Evolutionary conservation across 441 rosid genomes (phyloP).

Genomic region (Jatropha multifida): DNA sequence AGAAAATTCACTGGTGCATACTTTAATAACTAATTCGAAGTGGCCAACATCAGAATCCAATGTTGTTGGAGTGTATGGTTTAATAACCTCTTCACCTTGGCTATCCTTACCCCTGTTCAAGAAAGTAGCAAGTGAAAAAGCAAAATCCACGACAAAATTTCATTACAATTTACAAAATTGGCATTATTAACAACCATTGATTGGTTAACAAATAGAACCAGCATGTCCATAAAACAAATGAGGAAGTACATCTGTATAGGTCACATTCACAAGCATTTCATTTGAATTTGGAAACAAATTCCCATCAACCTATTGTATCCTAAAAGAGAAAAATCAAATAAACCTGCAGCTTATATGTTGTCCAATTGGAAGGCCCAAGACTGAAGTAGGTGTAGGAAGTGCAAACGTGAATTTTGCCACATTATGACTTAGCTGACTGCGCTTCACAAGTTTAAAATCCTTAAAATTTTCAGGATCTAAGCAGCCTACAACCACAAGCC

Average conservation of each 20-base stretch:
- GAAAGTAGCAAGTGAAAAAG: not conserved
- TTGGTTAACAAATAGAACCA: not conserved
- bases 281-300: not conserved
- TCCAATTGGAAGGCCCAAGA: slow-evolving; percentile 94
- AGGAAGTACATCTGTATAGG: not conserved
- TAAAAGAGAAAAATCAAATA: not conserved
- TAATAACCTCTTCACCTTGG: slow-evolving; percentile 80
- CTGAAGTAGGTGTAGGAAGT: slow-evolving; percentile 74
- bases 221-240: not conserved
- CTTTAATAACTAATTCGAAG: slow-evolving; percentile 91
- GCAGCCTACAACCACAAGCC: slow-evolving; percentile 41
- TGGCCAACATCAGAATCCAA: slow-evolving; percentile 89
- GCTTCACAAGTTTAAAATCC: slow-evolving; percentile 84
- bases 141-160: not conserved
- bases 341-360: slow-evolving; percentile 97
- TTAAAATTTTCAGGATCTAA: slow-evolving; percentile 86
- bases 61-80: slow-evolving; percentile 93
- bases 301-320: not conserved
- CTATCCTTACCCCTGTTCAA: slow-evolving; percentile 76
- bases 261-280: not conserved
- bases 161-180: not conserved
- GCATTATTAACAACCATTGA: not conserved
- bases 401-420: slow-evolving; percentile 86
- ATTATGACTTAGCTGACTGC: slow-evolving; percentile 75
- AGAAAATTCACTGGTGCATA: slow-evolving; percentile 20